Percentiles rank a stretch among this genome's conserved stretches.
Conservation (phyloP, 2,329 filamentous ascomycete genomes). For the Penicillium expansum region DNA sequence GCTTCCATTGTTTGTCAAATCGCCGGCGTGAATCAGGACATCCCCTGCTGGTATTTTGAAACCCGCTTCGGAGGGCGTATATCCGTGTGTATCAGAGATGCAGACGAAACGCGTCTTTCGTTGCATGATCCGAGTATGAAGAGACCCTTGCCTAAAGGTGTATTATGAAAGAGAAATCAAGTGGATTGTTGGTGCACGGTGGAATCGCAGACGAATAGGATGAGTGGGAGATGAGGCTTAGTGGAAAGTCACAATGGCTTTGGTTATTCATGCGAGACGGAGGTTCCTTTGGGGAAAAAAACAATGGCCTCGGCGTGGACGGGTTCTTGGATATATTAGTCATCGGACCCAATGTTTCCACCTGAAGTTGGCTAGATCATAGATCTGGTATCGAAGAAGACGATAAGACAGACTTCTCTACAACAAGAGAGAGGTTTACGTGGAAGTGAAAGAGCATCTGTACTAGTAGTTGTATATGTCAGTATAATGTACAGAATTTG, state of each 20-base stretch:
- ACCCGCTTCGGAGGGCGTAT: conserved; percentile 47
- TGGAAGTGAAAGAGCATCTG: not conserved
- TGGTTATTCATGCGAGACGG: not conserved
- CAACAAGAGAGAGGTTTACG: not conserved
- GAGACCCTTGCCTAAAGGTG: not conserved
- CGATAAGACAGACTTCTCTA: not conserved
- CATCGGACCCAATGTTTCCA: conserved; percentile 23
- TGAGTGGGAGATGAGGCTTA: conserved; percentile 1
- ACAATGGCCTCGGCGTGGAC: not conserved
- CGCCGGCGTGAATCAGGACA: conserved; percentile 59
- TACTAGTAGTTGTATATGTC: not conserved
- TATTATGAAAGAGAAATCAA: not conserved
- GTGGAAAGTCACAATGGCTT: not conserved
- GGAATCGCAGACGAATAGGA: conserved; percentile 7
- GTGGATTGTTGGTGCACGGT: not conserved
- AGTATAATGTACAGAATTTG: not conserved
- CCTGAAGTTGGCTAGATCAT: conserved; percentile 11
- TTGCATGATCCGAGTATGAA: conserved; percentile 20
- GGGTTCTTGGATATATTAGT: conserved; percentile 17
- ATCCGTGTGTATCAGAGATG: conserved; percentile 59
- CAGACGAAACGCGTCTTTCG: conserved; percentile 55
- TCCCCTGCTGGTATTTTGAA: conserved; percentile 56
- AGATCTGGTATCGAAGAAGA: conserved; percentile 5
- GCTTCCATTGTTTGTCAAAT: conserved; percentile 57
- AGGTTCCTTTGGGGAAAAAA: conserved; percentile 2